Evolutionary conservation across 192 early-diverging fungal species (phyloP).

Genomic region (Mortierella hygrophila): DNA sequence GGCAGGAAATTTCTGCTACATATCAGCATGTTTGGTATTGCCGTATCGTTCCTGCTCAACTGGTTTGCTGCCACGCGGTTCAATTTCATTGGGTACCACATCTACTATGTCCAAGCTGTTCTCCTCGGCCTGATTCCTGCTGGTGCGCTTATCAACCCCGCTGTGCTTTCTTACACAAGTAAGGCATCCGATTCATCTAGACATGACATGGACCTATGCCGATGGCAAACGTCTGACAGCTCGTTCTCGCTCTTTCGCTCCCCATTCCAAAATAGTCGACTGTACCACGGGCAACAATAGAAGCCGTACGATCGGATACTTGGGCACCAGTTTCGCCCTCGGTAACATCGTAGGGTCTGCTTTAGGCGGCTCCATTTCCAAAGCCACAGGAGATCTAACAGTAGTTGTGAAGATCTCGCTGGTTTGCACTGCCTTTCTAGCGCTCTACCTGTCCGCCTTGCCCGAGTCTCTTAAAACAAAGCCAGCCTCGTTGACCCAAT

Average conservation of each 20-base stretch:
- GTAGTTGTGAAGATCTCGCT: background rate
- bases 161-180: constrained; percentile 9
- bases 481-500: background rate
- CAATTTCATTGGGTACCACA: constrained; percentile 3
- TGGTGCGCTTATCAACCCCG: background rate
- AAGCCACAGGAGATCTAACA: background rate
- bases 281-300: constrained; percentile 1
- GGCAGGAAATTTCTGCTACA: constrained; percentile 9
- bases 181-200: background rate
- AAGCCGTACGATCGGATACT: constrained; percentile 21
- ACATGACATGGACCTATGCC: background rate
- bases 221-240: background rate
- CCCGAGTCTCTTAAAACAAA: constrained; percentile 21
- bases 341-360: constrained; percentile 5
- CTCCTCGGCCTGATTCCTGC: background rate
- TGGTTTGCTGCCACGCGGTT: background rate
- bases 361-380: constrained; percentile 7
- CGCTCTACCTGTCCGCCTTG: background rate
- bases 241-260: background rate
- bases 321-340: background rate
- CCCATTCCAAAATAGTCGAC: constrained; percentile 8
- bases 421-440: background rate
- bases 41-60: background rate
- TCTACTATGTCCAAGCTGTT: background rate
- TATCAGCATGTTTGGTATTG: background rate